Conservation (phyloP, 1,139 yeast genomes). For the Meyerozyma elateridarum region DNA sequence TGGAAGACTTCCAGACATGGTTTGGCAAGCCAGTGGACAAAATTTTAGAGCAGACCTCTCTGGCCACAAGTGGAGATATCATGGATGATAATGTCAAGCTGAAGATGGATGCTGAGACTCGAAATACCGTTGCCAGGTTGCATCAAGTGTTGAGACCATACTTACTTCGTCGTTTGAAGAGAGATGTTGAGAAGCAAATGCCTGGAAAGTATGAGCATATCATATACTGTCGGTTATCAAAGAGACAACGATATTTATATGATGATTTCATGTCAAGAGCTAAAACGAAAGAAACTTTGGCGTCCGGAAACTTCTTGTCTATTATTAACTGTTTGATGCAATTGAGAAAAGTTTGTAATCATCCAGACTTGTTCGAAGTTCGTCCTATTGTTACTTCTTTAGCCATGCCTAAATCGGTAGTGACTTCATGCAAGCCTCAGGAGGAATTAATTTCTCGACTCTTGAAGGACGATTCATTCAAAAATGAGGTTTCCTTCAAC, state of each 20-base stretch:
- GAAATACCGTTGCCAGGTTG: conserved; percentile 76
- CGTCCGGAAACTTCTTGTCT: conserved; percentile 90
- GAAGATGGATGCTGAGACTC: conserved; percentile 61
- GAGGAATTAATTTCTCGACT: conserved; percentile 42
- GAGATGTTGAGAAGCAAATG: conserved; percentile 98
- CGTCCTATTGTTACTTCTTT: conserved; percentile 91
- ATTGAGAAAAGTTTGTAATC: conserved; percentile 93
- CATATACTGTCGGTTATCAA: conserved; percentile 85
- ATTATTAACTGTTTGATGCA: conserved; percentile 98
- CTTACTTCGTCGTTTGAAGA: conserved; percentile 81
- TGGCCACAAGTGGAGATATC: conserved; percentile 46
- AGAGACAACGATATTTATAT: conserved; percentile 85
- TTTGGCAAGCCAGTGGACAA: conserved; percentile 95
- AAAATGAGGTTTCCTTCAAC: conserved; percentile 41
- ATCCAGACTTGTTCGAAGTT: conserved; percentile 94
- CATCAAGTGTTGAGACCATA: conserved; percentile 95
- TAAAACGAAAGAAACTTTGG: conserved; percentile 87
- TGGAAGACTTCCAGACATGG: conserved; percentile 97
- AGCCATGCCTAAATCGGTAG: conserved; percentile 64
- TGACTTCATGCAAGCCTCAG: conserved; percentile 42
- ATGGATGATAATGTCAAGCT: conserved; percentile 39
- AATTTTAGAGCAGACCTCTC: conserved; percentile 65
- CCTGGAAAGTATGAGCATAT: conserved; percentile 97
- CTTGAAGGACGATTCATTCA: conserved; percentile 21
- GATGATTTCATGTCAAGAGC: conserved; percentile 98